Evolutionary conservation across 148 eudicot genomes (phyloP).

Genomic region (Persicaria tinctoria): DNA sequence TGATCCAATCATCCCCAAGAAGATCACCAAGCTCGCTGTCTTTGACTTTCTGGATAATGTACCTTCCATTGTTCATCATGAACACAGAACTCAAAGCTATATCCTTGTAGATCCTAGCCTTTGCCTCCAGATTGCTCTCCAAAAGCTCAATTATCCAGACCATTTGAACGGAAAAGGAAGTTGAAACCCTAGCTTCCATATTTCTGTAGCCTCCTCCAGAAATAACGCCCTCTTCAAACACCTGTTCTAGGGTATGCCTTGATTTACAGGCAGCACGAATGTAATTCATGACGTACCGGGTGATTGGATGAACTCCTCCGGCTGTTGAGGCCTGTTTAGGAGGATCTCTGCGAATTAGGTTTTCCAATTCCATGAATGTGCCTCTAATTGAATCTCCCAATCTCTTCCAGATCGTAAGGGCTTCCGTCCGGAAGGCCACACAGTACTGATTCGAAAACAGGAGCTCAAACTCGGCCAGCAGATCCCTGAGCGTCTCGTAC

Average conservation of each 20-base stretch:
- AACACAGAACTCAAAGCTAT: slow-evolving; percentile 47
- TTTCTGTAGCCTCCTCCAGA: slow-evolving; percentile 20
- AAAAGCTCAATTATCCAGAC: slow-evolving; percentile 61
- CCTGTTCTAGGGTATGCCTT: slow-evolving; percentile 41
- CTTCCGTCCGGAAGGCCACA: slow-evolving; percentile 38
- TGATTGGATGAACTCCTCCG: slow-evolving; percentile 64
- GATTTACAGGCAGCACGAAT: slow-evolving; percentile 60
- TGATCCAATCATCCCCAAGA: slow-evolving; percentile 86
- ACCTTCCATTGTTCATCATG: slow-evolving; percentile 76
- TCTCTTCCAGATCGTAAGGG: slow-evolving; percentile 32
- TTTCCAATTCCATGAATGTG: slow-evolving; percentile 42
- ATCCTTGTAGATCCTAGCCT: slow-evolving; percentile 49
- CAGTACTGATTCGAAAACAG: slow-evolving; percentile 41
- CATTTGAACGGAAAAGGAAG: slow-evolving; percentile 51
- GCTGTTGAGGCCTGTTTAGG: slow-evolving; percentile 35
- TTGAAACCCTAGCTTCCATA: slow-evolving; percentile 16
- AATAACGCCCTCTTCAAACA: slow-evolving; percentile 36
- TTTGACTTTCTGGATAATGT: slow-evolving; percentile 75
- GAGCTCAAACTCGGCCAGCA: slow-evolving; percentile 31
- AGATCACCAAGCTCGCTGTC: slow-evolving; percentile 72
- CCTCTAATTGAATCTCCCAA: slow-evolving; percentile 44
- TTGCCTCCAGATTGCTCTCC: slow-evolving; percentile 61
- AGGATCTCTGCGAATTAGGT: slow-evolving; percentile 37
- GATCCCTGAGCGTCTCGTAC: slow-evolving; percentile 49
- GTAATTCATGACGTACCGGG: slow-evolving; percentile 69